Percentiles rank a stretch among this genome's conserved stretches.
These are phyloP conservation scores for Nitzschia sp. DNA, from an alignment of 108 stramenopile genomes.

Conservation along the genomic window DNA sequence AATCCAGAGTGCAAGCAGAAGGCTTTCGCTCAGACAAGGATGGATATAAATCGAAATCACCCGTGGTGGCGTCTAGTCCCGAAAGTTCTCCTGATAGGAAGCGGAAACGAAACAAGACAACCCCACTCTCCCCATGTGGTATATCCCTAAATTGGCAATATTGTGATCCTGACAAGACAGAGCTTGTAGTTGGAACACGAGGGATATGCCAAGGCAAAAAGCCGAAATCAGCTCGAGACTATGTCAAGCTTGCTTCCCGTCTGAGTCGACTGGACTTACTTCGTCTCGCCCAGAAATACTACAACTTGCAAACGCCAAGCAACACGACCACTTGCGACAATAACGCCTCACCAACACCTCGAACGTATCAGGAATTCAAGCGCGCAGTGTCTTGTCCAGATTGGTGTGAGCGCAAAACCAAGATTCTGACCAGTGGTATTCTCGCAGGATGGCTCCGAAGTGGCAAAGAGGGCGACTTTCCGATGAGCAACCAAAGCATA, in stretches of 20 bases:
- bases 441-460: slow-evolving; percentile 31
- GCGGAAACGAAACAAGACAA: slow-evolving; percentile 14
- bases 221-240: slow-evolving; percentile 57
- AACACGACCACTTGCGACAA: neutral
- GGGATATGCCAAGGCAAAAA: slow-evolving; percentile 82
- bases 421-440: slow-evolving; percentile 8
- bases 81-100: neutral
- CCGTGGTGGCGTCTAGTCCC: neutral
- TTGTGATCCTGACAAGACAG: slow-evolving; percentile 28
- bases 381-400: neutral
- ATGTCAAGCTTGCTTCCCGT: slow-evolving; percentile 49
- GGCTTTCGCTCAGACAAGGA: neutral
- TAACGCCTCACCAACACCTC: neutral
- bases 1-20: neutral
- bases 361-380: slow-evolving; percentile 23
- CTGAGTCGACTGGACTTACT: slow-evolving; percentile 54
- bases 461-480: slow-evolving; percentile 4
- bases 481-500: too few relatives aligned
- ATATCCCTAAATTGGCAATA: slow-evolving; percentile 57
- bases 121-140: slow-evolving; percentile 29
- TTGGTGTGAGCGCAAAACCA: slow-evolving; percentile 8
- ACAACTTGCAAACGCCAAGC: neutral
- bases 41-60: neutral
- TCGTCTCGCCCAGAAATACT: neutral
- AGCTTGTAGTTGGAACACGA: slow-evolving; percentile 77